Conservation (phyloP, 1,139 yeast genomes). For the Candida sp. region DNA sequence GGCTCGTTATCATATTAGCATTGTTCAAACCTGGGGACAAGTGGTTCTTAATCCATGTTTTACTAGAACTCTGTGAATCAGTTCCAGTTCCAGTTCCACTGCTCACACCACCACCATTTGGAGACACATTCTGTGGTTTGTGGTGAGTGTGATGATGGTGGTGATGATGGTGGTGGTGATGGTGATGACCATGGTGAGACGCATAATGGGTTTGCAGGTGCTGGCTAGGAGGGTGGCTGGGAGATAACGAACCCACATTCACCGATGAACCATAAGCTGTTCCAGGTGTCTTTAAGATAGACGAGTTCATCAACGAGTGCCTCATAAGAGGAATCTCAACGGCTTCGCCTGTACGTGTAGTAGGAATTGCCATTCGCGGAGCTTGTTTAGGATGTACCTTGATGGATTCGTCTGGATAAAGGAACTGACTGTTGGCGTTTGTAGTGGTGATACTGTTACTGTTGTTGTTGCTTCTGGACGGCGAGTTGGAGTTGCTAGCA, state of each 20-base stretch:
- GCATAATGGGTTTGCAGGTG: not conserved
- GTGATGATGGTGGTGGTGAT: conserved; percentile 1
- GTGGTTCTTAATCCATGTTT: conserved; percentile 15
- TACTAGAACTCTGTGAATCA: conserved; percentile 8
- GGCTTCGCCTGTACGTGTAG: conserved; percentile 79
- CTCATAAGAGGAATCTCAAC: conserved; percentile 67
- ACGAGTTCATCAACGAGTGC: conserved; percentile 23
- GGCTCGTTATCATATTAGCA: conserved; percentile 9
- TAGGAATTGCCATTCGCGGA: conserved; percentile 83
- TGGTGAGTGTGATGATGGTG: conserved; percentile 8
- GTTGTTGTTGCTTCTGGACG: conserved; percentile 9
- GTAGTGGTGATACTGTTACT: not conserved
- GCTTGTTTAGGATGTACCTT: conserved; percentile 58
- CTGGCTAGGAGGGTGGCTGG: not conserved
- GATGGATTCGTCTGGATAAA: conserved; percentile 17
- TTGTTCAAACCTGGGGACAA: conserved; percentile 16
- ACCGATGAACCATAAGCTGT: conserved; percentile 8
- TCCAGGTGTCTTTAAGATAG: conserved; percentile 7
- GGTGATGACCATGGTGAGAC: not conserved
- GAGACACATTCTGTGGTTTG: conserved; percentile 3
- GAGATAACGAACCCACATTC: conserved; percentile 11
- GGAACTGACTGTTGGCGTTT: conserved; percentile 6
- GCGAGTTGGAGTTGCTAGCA: conserved; percentile 9
- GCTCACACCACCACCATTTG: not conserved
- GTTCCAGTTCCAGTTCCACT: conserved; percentile 2